Conservation (phyloP, 768 basidiomycete species). For the Phylloporus sp. region DNA sequence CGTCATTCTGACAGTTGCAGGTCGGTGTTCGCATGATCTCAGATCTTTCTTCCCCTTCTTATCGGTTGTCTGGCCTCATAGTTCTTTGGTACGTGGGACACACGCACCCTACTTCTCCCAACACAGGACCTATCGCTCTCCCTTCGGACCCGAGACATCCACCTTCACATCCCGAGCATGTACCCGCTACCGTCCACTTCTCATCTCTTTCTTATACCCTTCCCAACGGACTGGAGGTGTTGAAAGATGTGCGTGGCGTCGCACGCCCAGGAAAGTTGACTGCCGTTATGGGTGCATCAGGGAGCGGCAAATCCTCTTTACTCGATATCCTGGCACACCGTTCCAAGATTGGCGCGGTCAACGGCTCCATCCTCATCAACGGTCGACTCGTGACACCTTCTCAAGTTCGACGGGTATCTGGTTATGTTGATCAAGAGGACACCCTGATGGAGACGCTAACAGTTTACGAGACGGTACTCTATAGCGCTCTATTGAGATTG, state of each 20-base stretch:
- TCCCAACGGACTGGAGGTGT: conserved; percentile 52
- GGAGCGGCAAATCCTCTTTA: conserved; percentile 94
- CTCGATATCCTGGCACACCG: conserved; percentile 94
- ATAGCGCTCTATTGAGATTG: conserved; percentile 83
- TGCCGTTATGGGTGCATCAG: conserved; percentile 96
- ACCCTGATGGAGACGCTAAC: conserved; percentile 96
- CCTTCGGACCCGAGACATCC: conserved; percentile 66
- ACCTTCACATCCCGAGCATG: conserved; percentile 70
- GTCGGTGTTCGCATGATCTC: conserved; percentile 32
- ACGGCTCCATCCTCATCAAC: conserved; percentile 77
- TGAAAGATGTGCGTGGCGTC: conserved; percentile 77
- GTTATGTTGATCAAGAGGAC: conserved; percentile 98
- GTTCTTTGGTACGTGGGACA: conserved; percentile 93
- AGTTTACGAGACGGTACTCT: conserved; percentile 95
- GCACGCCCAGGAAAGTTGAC: conserved; percentile 87
- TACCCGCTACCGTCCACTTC: conserved; percentile 93
- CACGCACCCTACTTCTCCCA: conserved; percentile 36
- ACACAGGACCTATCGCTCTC: conserved; percentile 73
- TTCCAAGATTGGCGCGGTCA: conserved; percentile 71
- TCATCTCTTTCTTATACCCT: conserved; percentile 77
- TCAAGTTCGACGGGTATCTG: conserved; percentile 81
- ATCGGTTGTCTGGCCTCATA: conserved; percentile 21
- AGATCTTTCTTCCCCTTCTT: neutral
- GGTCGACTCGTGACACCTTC: conserved; percentile 69
- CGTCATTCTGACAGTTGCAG: conserved; percentile 61